Conservation (phyloP, 2,329 filamentous ascomycete genomes). For the Colletotrichum liriopes region DNA sequence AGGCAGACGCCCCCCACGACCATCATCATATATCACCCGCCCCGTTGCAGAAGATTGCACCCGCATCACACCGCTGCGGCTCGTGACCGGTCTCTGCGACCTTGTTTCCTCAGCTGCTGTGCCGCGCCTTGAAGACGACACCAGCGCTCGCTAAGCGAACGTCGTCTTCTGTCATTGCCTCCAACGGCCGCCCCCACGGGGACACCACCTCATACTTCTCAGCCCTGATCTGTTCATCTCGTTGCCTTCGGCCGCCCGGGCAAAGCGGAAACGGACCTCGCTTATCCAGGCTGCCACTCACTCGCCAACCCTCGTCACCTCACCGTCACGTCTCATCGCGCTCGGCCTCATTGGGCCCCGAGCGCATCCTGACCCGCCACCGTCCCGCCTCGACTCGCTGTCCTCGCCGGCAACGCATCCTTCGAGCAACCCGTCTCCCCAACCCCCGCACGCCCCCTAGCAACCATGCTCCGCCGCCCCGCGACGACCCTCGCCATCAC, state of each 20-base stretch:
- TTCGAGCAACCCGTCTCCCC: background rate
- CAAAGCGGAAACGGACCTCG: background rate
- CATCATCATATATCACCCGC: background rate
- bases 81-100: background rate
- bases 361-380: background rate
- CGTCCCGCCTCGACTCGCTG: background rate
- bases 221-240: background rate
- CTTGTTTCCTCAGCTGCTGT: conserved; percentile 3
- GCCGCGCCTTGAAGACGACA: background rate
- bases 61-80: background rate
- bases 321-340: background rate
- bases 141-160: background rate
- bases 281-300: background rate
- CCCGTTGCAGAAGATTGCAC: background rate
- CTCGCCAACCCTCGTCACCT: background rate
- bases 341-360: background rate
- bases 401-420: background rate
- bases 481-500: conserved; percentile 79
- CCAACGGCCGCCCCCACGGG: background rate
- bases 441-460: conserved; percentile 3
- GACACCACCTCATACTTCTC: background rate
- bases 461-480: conserved; percentile 75
- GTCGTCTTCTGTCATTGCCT: background rate
- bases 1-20: background rate
- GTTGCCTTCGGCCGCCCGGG: background rate